Evolutionary conservation across 2,329 filamentous ascomycete genomes (phyloP), one percentile per base, ranked within the genome.

Genomic region (Fulvia fulva): DNA sequence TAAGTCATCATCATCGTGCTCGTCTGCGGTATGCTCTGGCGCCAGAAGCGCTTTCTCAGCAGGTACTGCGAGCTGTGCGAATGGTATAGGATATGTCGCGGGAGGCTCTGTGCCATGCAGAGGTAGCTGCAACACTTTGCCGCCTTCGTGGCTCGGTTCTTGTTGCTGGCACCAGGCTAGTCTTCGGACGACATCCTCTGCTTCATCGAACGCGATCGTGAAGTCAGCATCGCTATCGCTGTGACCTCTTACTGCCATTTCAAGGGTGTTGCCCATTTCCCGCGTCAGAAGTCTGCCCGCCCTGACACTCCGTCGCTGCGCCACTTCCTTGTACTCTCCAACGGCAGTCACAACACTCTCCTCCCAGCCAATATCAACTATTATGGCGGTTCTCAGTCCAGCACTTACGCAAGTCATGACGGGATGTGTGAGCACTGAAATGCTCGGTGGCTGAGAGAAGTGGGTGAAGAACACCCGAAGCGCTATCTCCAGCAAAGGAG

Each of bases 331-430:
- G 72, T 91, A 96, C 75, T 99, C 94, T 70, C 92, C 97, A 6
- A 97, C 81, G 5, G 87, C 89, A 0, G 91, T 96, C 22, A 95
- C 84, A 0, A 87, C 83, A 0, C 92, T 96, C 74, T 97, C 94
- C 44, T 86, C 82, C 94, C 94, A 99, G 45, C 93, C 94, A 60
- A 99, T 81, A 69, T 99, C 91, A 37, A 99, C 80, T 0, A 97
- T 85, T 44, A 99, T 74, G 0, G 88, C 91, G n/a, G 90, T 90
- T 14, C 94, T 86, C 43, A 96, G 78, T 0, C 94, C 94, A 5
- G 92, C 91, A 7, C 88, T 88, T 2, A 92, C 83, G 6, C 88
- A 80, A 1, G 86, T 80, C 74, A 94, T 87, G 21, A 91, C 82
- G 0, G 93, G 85, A 0, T 85, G 83, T 1, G 91, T 90, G 68